These are phyloP conservation scores for Vigna nakashimae DNA, from an alignment of 306 rosid species.

Conservation along the genomic window DNA sequence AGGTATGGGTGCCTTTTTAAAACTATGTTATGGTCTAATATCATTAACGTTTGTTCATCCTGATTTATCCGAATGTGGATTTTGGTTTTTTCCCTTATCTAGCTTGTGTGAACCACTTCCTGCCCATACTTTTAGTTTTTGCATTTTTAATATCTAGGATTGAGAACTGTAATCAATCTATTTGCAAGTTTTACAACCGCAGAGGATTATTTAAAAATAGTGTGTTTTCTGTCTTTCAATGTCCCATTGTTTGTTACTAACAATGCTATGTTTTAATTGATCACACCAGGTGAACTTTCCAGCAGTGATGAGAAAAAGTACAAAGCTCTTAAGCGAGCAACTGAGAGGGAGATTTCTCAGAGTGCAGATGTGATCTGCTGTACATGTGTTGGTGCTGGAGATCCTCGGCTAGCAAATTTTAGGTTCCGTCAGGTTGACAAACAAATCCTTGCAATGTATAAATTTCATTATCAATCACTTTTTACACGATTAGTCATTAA, in stretches of 20 bases:
- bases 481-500: constrained; percentile 32
- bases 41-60: not conserved
- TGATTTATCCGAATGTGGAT: not conserved
- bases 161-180: not conserved
- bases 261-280: not conserved
- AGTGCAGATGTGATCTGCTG: constrained; percentile 99
- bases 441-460: constrained; percentile 12
- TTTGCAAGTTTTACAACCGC: constrained; percentile 5
- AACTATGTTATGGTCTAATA: not conserved
- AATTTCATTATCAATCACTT: constrained; percentile 23
- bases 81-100: not conserved
- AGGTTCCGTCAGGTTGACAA: constrained; percentile 96
- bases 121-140: constrained; percentile 7
- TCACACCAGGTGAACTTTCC: constrained; percentile 83
- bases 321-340: constrained; percentile 97
- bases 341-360: constrained; percentile 99
- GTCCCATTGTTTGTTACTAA: not conserved
- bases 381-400: constrained; percentile 99
- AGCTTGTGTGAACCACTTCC: not conserved
- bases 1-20: constrained; percentile 53
- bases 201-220: not conserved
- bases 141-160: not conserved
- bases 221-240: not conserved
- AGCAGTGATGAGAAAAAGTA: constrained; percentile 98
- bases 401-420: constrained; percentile 94